Base-by-base conservation (phyloP, 768 basidiomycete species). In the Neoboletus magnificus region DNA sequence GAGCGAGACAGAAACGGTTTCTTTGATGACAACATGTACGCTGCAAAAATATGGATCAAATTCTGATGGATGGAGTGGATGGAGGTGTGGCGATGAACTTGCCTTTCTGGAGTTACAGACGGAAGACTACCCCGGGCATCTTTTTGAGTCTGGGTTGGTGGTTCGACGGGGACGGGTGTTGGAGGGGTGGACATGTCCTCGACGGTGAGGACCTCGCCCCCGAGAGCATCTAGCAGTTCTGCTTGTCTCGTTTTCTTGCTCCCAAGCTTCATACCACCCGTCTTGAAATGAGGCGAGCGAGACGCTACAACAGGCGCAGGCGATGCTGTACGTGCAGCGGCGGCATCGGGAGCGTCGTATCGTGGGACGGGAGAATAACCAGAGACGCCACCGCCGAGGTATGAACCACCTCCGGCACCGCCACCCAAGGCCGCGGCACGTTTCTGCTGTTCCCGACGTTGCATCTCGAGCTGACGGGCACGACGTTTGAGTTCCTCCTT, bases 401-500 rank as follows among this genome's bases (percentile, higher is more conserved):
- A 86, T 61, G 79, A 80, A 56, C 78, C 77, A 16, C 81, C 74
- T 15, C 79, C 76, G 6, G 75, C 78, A 23, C 58, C 49, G 40
- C 68, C 58, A 10, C 78, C 79, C 29, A 78, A 73, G 4, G 76
- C 68, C 9, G 82, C 84, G 5, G 86, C 75, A 22, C 93, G 87
- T 56, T 85, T 80, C 62, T 96, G 93, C 70, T 95, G 93, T 68
- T 99, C 96, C 33, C 95, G 81, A 40, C 96, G 85, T 68, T 98
- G 97, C 86, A 97, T 91, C 73, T 99, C 97, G 58, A 99, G 84
- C 66, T 98, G 94, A 70, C 97, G 97, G 1, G 97, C 95, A 30
- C 96, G 88, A 39, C 97, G 86, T 71, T 98, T 98, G 68, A 99
- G 87, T 67, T 98, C 96, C 70, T 99, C 97, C 70, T 99, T 99